These are phyloP conservation scores for Coffea canephora DNA, from an alignment of 257 asterid genomes.

Conservation along the genomic window DNA sequence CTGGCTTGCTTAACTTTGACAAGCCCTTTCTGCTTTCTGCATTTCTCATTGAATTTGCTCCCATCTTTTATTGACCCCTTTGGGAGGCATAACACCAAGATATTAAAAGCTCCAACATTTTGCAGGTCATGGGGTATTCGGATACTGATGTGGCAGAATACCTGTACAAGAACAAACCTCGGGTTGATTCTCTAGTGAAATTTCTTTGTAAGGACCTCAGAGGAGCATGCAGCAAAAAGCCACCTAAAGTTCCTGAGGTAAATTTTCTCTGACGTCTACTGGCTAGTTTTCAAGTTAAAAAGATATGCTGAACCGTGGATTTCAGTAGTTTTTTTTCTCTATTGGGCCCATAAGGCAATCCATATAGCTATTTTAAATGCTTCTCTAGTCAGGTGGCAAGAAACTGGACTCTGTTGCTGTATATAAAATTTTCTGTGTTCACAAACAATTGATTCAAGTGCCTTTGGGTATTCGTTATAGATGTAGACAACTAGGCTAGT, in stretches of 20 bases:
- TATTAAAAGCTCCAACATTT: constrained; percentile 2
- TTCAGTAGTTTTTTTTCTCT: too few species aligned
- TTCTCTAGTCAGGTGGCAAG: not conserved
- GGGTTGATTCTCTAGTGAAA: constrained; percentile 51
- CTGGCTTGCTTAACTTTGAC: not conserved
- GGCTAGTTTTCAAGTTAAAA: not conserved
- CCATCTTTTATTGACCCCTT: not conserved
- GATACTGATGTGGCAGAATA: constrained; percentile 96
- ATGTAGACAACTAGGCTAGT: not conserved
- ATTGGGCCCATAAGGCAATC: not conserved
- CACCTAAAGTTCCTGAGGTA: constrained; percentile 97
- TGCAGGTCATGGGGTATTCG: constrained; percentile 91
- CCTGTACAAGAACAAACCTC: constrained; percentile 61
- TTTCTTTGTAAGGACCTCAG: constrained; percentile 86
- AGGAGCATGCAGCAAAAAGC: constrained; percentile 67
- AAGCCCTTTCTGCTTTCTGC: not conserved
- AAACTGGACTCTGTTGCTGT: not conserved
- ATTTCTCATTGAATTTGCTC: not conserved
- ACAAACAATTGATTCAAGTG: not conserved
- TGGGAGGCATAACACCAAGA: not conserved
- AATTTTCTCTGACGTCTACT: constrained; percentile 11
- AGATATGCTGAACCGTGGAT: not conserved
- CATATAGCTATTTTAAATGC: not conserved
- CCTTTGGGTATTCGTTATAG: not conserved
- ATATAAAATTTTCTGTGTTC: not conserved